These are phyloP conservation scores for Babesia sp. DNA, from an alignment of 169 alveolate genomes.

Conservation along the genomic window DNA sequence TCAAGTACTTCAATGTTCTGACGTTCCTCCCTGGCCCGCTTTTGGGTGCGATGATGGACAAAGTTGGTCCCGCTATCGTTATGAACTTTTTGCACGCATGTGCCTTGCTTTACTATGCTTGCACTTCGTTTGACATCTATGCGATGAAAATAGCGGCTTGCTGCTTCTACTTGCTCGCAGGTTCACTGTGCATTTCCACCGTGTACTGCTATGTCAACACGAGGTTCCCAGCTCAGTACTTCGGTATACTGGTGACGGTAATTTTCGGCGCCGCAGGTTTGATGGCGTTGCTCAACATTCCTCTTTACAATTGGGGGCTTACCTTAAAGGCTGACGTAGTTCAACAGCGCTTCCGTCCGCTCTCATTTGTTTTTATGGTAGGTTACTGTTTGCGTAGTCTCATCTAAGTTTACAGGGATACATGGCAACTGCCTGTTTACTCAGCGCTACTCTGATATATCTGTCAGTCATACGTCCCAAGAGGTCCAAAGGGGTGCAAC, in stretches of 20 bases:
- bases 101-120: slow-evolving; percentile 14
- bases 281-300: slow-evolving; percentile 37
- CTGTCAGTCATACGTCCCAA: slow-evolving; percentile 13
- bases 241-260: slow-evolving; percentile 26
- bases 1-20: slow-evolving; percentile 27
- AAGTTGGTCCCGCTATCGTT: slow-evolving; percentile 40
- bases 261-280: slow-evolving; percentile 30
- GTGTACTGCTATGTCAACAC: slow-evolving; percentile 44
- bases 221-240: slow-evolving; percentile 33
- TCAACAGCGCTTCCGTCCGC: slow-evolving; percentile 52
- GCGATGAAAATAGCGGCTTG: slow-evolving; percentile 54
- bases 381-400: neutral
- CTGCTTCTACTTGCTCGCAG: slow-evolving; percentile 45
- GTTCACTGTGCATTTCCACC: slow-evolving; percentile 33
- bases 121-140: slow-evolving; percentile 28
- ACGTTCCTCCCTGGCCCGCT: slow-evolving; percentile 56
- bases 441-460: slow-evolving; percentile 32
- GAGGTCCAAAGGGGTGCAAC: too few relatives aligned
- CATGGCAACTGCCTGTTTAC: slow-evolving; percentile 14
- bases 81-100: slow-evolving; percentile 31
- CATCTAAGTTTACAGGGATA: slow-evolving; percentile 16
- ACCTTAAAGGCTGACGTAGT: neutral
- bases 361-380: slow-evolving; percentile 30
- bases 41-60: slow-evolving; percentile 53
- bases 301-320: slow-evolving; percentile 32